Evolutionary conservation across 2,329 filamentous ascomycete genomes (phyloP).

Genomic region (Nectriaceae sp.): DNA sequence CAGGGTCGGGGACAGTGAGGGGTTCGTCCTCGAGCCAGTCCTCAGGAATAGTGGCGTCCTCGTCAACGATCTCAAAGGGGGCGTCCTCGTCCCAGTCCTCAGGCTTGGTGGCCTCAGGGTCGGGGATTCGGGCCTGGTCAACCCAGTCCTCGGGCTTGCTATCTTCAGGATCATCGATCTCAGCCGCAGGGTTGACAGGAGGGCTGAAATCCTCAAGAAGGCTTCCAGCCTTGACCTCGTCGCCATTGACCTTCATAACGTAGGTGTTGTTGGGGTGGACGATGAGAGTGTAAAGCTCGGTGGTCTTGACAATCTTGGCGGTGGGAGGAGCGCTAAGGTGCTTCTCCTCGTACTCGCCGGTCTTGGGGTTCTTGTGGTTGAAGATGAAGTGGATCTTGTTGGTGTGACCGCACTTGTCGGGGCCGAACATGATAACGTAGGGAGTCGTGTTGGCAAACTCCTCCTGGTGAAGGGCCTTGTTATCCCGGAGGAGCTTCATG

Average conservation of each 20-base stretch:
- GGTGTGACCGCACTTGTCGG: conserved; percentile 97
- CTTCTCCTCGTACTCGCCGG: conserved; percentile 99
- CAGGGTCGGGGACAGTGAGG: conserved; percentile 80
- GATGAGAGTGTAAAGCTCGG: conserved; percentile 93
- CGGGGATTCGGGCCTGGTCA: conserved; percentile 85
- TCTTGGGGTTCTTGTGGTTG: conserved; percentile 99
- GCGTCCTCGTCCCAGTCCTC: conserved; percentile 99
- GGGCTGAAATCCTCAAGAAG: conserved; percentile 93
- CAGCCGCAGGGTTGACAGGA: conserved; percentile 88
- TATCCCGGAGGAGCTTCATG: conserved; percentile 97
- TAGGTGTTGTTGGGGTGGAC: conserved; percentile 97
- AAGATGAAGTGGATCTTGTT: conserved; percentile 99
- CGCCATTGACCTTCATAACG: conserved; percentile 87
- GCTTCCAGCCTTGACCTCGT: conserved; percentile 83
- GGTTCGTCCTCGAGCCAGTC: conserved; percentile 96
- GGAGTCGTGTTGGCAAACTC: conserved; percentile 98
- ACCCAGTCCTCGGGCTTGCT: conserved; percentile 95
- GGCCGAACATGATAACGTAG: conserved; percentile 99
- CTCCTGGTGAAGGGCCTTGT: conserved; percentile 93
- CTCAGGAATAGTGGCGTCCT: conserved; percentile 86
- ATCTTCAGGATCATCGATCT: conserved; percentile 95
- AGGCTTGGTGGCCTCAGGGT: conserved; percentile 93
- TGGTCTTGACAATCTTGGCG: conserved; percentile 87
- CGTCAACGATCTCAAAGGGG: conserved; percentile 92
- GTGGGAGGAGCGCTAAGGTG: conserved; percentile 83